Base-by-base conservation (phyloP, 2,329 filamentous ascomycete genomes). In the Escovopsis sp. region DNA sequence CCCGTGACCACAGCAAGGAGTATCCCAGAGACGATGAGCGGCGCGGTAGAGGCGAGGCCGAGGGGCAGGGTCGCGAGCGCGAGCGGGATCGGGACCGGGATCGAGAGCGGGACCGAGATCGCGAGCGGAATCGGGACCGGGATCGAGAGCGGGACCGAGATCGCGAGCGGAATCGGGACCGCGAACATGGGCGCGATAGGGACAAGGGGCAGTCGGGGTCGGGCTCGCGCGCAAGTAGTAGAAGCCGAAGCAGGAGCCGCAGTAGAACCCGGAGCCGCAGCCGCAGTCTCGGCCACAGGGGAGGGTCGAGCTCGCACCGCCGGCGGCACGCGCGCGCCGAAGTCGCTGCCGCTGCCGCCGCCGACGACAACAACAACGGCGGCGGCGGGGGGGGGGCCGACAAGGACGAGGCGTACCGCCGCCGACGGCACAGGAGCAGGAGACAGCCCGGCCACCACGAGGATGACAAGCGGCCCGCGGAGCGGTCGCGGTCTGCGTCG, bases 401-500 rank as follows among this genome's bases (percentile, higher is more conserved):
- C 44, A 63, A 67, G 43, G 67, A 70, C 33, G 59, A 60, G 30
- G 48, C 53, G 41, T 64, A 68, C 39, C 70, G 70, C 43, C 71
- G 72, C 51, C 73, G 71, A 44, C 68, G 64, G 48, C 65, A 71
- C 49, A 65, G 57, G 49, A 64, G 61, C 58, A 60, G 65, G 44
- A 62, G 64, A 45, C 28, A 32, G 28, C 28, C 8, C 8, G 57
- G 62, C 47, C 49, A 53, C 37, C 55, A 67, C 44, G 51, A 63
- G 49, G 62, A 63, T 12, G 68, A 71, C 39, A 70, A 71, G 15
- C 65, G 68, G 40, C 65, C 68, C 49, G 63, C 65, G 11, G 71
- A 77, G 39, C 70, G 72, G 40, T 77, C 79, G 1, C 70, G 80
- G 44, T 85, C 82, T 5, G 69, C 70, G 5, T 85, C 83, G 3